These are phyloP conservation scores for Candida pseudoviswanathii DNA, from an alignment of 1,139 yeast genomes.

Conservation along the genomic window DNA sequence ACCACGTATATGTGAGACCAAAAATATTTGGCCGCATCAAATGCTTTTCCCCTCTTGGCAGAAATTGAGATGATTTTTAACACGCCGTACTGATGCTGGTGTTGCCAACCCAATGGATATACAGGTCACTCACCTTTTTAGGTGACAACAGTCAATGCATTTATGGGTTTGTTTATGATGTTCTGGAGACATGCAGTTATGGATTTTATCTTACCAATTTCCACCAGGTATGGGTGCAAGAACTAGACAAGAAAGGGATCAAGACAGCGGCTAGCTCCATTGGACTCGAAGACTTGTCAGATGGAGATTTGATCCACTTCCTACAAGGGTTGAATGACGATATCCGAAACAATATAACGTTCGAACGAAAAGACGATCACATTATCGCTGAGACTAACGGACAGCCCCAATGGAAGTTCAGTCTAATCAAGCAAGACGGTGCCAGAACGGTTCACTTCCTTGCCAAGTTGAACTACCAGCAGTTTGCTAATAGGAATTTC, in stretches of 20 bases:
- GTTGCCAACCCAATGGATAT: conserved; percentile 15
- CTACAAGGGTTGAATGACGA: conserved; percentile 4
- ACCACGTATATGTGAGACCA: too few relatives aligned
- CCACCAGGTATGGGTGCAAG: conserved; percentile 30
- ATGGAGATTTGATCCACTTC: conserved; percentile 15
- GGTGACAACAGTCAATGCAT: conserved; percentile 8
- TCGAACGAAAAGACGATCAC: conserved; percentile 1
- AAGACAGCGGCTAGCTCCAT: conserved; percentile 20
- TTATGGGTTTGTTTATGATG: conserved; percentile 18
- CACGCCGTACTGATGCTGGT: conserved; percentile 1
- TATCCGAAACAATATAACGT: not conserved
- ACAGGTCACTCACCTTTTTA: conserved; percentile 4
- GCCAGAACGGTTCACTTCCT: conserved; percentile 20
- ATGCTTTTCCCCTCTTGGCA: too few relatives aligned
- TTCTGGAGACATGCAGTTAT: conserved; percentile 17
- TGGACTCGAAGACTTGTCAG: conserved; percentile 29
- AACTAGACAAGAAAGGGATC: conserved; percentile 19
- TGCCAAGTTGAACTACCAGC: conserved; percentile 25
- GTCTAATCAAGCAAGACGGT: conserved; percentile 14
- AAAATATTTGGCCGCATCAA: too few relatives aligned
- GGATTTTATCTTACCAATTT: conserved; percentile 31
- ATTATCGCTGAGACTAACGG: conserved; percentile 7
- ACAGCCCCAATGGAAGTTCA: conserved; percentile 28
- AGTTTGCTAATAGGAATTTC: conserved; percentile 26
- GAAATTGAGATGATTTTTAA: not conserved